These are phyloP conservation scores for Phialocephala subalpina DNA, from an alignment of 2,329 filamentous ascomycete species.

Conservation along the genomic window DNA sequence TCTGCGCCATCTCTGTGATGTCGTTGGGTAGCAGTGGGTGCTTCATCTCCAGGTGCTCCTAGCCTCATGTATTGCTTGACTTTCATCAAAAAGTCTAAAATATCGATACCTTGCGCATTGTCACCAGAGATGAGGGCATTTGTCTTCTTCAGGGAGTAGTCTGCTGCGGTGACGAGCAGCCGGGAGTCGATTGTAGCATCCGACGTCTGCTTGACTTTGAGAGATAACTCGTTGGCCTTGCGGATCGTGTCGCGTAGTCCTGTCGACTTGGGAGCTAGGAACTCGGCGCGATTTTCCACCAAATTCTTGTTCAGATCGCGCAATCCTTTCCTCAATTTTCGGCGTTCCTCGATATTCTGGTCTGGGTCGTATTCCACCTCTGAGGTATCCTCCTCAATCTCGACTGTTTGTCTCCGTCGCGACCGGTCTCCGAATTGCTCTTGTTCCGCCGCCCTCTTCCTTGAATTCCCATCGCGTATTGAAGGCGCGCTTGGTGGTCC, in stretches of 20 bases:
- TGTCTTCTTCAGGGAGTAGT: conserved; percentile 81
- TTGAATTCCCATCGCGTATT: conserved; percentile 29
- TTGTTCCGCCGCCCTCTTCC: conserved; percentile 37
- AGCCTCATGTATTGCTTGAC: conserved; percentile 86
- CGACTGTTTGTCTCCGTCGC: conserved; percentile 40
- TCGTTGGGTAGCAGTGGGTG: conserved; percentile 52
- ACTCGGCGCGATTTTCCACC: conserved; percentile 75
- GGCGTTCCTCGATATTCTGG: conserved; percentile 77
- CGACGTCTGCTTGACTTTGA: conserved; percentile 82
- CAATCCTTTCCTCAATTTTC: conserved; percentile 73
- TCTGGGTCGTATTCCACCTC: conserved; percentile 77
- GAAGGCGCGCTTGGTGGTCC: conserved; percentile 37
- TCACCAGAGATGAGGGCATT: conserved; percentile 78
- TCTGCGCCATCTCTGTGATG: conserved; percentile 57
- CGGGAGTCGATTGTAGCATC: conserved; percentile 92
- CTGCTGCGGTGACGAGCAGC: conserved; percentile 82
- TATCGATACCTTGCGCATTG: conserved; percentile 77
- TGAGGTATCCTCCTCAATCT: conserved; percentile 39
- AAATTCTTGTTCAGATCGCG: conserved; percentile 69
- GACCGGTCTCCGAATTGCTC: conserved; percentile 32
- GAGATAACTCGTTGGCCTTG: conserved; percentile 70
- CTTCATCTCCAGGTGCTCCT: conserved; percentile 62
- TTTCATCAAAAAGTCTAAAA: conserved; percentile 92
- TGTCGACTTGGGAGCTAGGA: conserved; percentile 69
- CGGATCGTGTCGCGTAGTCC: conserved; percentile 72